phyloP scores from a whole-genome alignment of 495 filamentous ascomycete species.

The Friedmanniomyces simplex region DNA sequence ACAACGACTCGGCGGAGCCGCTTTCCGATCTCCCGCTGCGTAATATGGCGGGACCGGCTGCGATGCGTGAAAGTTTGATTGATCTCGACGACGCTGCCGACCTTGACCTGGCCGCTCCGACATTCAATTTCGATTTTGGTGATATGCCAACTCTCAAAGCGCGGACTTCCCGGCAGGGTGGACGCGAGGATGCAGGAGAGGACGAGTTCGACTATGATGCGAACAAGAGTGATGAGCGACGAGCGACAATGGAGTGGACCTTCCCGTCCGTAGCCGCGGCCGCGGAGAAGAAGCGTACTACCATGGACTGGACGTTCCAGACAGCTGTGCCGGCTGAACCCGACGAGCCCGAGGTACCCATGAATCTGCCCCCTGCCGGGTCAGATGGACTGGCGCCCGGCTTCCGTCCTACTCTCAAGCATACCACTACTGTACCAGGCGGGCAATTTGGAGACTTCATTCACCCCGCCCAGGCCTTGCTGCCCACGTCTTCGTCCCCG shows the following conservation, averaged over 20 bases:
- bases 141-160: conserved; percentile 53
- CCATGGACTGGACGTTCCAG: conserved; percentile 8
- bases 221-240: conserved; percentile 37
- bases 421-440: conserved; percentile 28
- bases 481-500: conserved; percentile 15
- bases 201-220: conserved; percentile 24
- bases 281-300: conserved; percentile 9
- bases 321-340: conserved; percentile 1
- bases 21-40: conserved; percentile 30
- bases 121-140: conserved; percentile 40
- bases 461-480: conserved; percentile 1
- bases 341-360: conserved; percentile 11
- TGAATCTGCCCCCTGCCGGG: conserved; percentile 21
- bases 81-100: conserved; percentile 45
- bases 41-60: conserved; percentile 22
- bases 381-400: conserved; percentile 15
- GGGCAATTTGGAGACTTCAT: conserved; percentile 26
- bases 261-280: conserved; percentile 3
- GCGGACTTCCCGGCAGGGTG: conserved; percentile 32
- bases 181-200: conserved; percentile 31
- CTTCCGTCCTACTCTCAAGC: conserved; percentile 28
- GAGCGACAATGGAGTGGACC: conserved; percentile 33
- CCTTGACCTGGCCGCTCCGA: conserved; percentile 34
- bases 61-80: conserved; percentile 31
- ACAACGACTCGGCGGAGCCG: conserved; percentile 12